Conservation (phyloP, 805 yeast genomes). For the Candida qinlingensis region DNA sequence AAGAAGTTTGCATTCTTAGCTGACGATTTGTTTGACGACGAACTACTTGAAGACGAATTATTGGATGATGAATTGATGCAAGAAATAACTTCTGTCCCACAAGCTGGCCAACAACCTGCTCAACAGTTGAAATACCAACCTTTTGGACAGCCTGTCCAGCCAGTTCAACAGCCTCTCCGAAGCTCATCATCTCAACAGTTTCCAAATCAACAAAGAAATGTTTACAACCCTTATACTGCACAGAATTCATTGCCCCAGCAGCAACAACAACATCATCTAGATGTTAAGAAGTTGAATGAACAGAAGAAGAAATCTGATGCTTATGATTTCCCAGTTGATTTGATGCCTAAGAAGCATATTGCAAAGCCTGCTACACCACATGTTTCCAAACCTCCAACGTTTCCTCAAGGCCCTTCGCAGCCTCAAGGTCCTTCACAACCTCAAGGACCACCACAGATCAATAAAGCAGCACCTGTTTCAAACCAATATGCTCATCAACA, state of each 20-base stretch:
- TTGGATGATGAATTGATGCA: constrained; percentile 36
- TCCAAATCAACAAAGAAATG: not conserved
- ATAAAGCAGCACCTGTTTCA: not conserved
- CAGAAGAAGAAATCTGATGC: constrained; percentile 66
- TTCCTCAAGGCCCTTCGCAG: not conserved
- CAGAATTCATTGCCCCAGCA: not conserved
- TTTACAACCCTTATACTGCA: constrained; percentile 1
- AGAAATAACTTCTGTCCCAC: constrained; percentile 7
- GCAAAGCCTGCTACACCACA: constrained; percentile 5
- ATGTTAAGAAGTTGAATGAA: constrained; percentile 31
- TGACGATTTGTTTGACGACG: constrained; percentile 14
- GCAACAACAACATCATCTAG: constrained; percentile 13
- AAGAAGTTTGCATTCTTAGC: constrained; percentile 16
- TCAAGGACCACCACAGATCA: not conserved
- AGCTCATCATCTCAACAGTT: not conserved
- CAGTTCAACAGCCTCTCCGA: constrained; percentile 8
- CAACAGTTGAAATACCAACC: not conserved
- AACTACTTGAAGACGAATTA: constrained; percentile 36
- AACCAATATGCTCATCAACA: not conserved
- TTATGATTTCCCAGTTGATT: constrained; percentile 63
- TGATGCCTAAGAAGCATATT: constrained; percentile 35
- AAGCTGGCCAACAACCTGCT: not conserved
- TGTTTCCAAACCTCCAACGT: constrained; percentile 2
- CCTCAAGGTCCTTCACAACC: not conserved
- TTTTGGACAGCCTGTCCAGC: constrained; percentile 1